Percentiles rank a stretch among this genome's conserved stretches.
Evolutionary conservation across 495 filamentous ascomycete genomes (phyloP).

Genomic region (Pyrenula aspistea): DNA sequence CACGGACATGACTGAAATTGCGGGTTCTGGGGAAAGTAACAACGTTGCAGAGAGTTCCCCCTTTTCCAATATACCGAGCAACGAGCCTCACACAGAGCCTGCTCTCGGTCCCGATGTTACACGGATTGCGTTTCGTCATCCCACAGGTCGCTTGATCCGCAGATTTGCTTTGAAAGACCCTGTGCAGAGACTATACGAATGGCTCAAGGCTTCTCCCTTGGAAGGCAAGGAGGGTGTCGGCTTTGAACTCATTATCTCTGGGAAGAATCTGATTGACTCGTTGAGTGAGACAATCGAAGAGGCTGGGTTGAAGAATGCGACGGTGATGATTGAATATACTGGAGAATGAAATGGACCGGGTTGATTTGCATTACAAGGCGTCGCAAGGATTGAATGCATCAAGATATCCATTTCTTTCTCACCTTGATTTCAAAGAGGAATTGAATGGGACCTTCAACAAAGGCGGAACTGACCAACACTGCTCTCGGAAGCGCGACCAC

Average conservation of each 20-base stretch:
- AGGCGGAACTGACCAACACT: too few relatives aligned
- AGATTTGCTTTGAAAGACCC: slow-evolving; percentile 70
- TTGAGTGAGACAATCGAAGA: slow-evolving; percentile 64
- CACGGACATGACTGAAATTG: slow-evolving; percentile 17
- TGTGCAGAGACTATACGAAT: slow-evolving; percentile 81
- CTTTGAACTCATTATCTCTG: slow-evolving; percentile 78
- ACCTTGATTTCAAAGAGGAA: too few relatives aligned
- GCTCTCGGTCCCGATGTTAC: slow-evolving; percentile 59
- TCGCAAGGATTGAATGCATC: not conserved
- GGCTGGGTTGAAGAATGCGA: slow-evolving; percentile 80
- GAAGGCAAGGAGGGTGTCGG: slow-evolving; percentile 64
- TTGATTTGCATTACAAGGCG: slow-evolving; percentile 7
- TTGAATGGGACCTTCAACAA: too few relatives aligned
- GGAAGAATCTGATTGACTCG: slow-evolving; percentile 66
- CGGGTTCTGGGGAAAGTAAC: not conserved
- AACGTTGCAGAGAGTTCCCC: slow-evolving; percentile 19
- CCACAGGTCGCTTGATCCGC: slow-evolving; percentile 69
- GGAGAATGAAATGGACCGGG: slow-evolving; percentile 36
- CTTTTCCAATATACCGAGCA: slow-evolving; percentile 56
- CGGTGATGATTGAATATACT: slow-evolving; percentile 83
- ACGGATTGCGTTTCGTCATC: slow-evolving; percentile 80
- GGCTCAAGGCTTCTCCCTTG: slow-evolving; percentile 69
- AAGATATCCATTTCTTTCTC: too few relatives aligned
- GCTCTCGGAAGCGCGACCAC: too few relatives aligned
- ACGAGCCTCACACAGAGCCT: slow-evolving; percentile 61